Conservation (phyloP, 371 early-diverging fungal species). For the Synchytrium microbalum region DNA sequence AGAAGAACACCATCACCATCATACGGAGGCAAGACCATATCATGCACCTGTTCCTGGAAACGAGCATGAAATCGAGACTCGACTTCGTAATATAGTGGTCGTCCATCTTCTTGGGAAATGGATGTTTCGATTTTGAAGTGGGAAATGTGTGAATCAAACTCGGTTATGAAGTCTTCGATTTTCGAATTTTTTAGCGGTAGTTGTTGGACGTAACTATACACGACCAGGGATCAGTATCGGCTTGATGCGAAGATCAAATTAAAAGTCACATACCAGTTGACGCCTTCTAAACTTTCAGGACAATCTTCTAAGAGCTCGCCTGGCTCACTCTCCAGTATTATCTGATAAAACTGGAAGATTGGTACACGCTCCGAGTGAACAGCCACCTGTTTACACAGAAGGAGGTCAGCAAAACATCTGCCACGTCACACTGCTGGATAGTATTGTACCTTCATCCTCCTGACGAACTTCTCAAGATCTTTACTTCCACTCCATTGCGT, state of each 20-base stretch:
- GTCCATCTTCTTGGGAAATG: conserved; percentile 42
- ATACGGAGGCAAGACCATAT: conserved; percentile 28
- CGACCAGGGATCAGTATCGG: conserved; percentile 1
- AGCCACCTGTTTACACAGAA: not conserved
- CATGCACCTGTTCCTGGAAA: conserved; percentile 25
- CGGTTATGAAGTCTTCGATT: conserved; percentile 41
- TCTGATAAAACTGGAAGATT: conserved; percentile 1
- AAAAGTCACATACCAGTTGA: not conserved
- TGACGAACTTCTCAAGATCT: conserved; percentile 25
- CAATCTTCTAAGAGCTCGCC: conserved; percentile 20
- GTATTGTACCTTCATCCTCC: conserved; percentile 21
- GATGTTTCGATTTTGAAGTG: conserved; percentile 32
- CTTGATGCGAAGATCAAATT: not conserved
- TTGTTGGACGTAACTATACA: conserved; percentile 23
- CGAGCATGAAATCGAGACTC: conserved; percentile 26
- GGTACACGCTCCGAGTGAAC: conserved; percentile 24
- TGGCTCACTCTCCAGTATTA: conserved; percentile 19
- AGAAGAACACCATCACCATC: conserved; percentile 15
- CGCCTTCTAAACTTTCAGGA: conserved; percentile 4
- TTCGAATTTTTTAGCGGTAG: conserved; percentile 27
- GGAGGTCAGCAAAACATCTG: too few species aligned
- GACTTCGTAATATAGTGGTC: conserved; percentile 43
- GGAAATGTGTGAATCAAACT: conserved; percentile 36
- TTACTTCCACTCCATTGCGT: conserved; percentile 10
- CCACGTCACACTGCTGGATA: too few species aligned